phyloP scores from a whole-genome alignment of 106 monocot species.

The Dendrobium chrysotoxum region DNA sequence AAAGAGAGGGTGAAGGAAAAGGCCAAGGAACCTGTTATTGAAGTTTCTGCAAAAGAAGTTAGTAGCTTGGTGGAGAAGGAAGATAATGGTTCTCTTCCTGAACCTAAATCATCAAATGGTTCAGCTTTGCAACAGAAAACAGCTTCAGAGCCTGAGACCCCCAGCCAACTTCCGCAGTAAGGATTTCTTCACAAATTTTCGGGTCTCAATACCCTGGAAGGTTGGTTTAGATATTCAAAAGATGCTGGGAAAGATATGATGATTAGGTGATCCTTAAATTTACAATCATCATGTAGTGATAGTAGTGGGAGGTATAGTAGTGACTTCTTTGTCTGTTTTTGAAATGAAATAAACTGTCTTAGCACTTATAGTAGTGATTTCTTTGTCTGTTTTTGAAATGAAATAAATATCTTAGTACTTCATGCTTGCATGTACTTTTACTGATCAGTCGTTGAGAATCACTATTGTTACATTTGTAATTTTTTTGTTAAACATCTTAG shows the following conservation, averaged over 20 bases:
- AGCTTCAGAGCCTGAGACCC: slow-evolving; percentile 17
- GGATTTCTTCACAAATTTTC: not conserved
- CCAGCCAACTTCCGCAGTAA: slow-evolving; percentile 6
- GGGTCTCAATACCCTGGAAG: not conserved
- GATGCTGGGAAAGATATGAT: not conserved
- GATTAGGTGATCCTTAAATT: not conserved
- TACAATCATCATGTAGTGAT: slow-evolving; percentile 10
- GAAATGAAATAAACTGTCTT: not conserved
- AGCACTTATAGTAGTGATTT: not conserved
- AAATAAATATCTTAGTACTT: not conserved
- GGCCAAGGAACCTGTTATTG: slow-evolving; percentile 19
- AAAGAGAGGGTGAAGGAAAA: slow-evolving; percentile 40
- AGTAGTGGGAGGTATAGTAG: not conserved
- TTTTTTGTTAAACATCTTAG: too few species aligned
- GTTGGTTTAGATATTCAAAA: not conserved
- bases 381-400: not conserved
- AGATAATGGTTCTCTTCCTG: slow-evolving; percentile 15
- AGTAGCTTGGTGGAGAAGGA: slow-evolving; percentile 3
- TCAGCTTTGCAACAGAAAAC: slow-evolving; percentile 21
- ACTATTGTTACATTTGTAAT: not conserved
- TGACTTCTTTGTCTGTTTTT: not conserved
- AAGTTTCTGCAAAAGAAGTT: not conserved
- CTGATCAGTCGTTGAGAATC: not conserved
- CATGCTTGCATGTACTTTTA: not conserved
- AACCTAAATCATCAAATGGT: slow-evolving; percentile 20